phyloP scores from a whole-genome alignment of 805 yeast species.

The Yueomyces sp. region DNA sequence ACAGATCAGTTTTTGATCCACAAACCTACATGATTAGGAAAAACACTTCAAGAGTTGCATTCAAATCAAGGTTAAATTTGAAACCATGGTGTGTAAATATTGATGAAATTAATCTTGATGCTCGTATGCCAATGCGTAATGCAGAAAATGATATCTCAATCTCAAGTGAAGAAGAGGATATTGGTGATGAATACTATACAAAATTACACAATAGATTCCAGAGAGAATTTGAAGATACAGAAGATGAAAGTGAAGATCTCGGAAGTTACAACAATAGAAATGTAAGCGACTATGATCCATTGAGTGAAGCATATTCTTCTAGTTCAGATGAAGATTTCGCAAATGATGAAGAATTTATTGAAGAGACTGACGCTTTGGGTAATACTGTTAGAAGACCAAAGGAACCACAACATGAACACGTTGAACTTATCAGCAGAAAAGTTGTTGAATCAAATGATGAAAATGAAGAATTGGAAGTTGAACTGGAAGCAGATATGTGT shows the following conservation, averaged over 20 bases:
- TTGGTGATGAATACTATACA: constrained; percentile 20
- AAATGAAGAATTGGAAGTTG: constrained; percentile 5
- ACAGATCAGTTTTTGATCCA: constrained; percentile 87
- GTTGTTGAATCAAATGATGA: constrained; percentile 2
- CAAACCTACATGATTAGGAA: constrained; percentile 71
- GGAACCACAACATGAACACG: constrained; percentile 5
- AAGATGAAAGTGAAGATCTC: constrained; percentile 15
- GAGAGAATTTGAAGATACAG: constrained; percentile 23
- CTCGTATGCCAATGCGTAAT: constrained; percentile 55
- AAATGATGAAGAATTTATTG: constrained; percentile 12
- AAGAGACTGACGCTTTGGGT: constrained; percentile 22
- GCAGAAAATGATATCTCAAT: constrained; percentile 3
- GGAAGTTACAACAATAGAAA: constrained; percentile 4
- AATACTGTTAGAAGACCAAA: constrained; percentile 14
- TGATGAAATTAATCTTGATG: constrained; percentile 63
- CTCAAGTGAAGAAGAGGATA: constrained; percentile 13
- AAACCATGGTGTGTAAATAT: constrained; percentile 58
- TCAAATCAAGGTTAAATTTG: constrained; percentile 58
- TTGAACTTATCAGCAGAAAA: constrained; percentile 1
- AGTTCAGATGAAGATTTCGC: constrained; percentile 2
- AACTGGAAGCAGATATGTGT: constrained; percentile 2
- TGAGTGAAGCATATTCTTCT: constrained; percentile 8
- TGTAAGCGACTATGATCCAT: constrained; percentile 18
- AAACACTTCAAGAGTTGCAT: constrained; percentile 69
- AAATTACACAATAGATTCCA: constrained; percentile 20